Evolutionary conservation across 1,139 yeast species (phyloP).

Genomic region (Zygotorulaspora mrakii): DNA sequence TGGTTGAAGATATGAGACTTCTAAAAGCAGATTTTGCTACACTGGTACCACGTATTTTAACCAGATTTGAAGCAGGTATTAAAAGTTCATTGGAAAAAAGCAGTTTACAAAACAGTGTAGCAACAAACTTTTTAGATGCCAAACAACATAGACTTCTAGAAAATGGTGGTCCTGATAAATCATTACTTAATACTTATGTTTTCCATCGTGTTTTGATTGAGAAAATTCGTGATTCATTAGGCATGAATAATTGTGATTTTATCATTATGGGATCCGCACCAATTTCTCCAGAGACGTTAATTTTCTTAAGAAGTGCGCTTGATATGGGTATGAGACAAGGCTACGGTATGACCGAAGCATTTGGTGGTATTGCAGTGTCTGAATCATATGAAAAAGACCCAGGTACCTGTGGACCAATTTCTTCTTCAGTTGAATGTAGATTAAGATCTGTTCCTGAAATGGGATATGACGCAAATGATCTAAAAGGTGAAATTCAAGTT

Average conservation of each 20-base stretch:
- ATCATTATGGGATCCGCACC: constrained; percentile 73
- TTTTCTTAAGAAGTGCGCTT: constrained; percentile 59
- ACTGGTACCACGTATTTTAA: constrained; percentile 64
- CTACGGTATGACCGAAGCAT: constrained; percentile 73
- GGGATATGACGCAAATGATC: constrained; percentile 49
- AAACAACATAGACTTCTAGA: constrained; percentile 38
- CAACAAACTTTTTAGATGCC: constrained; percentile 36
- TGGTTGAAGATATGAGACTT: constrained; percentile 54
- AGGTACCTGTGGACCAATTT: constrained; percentile 64
- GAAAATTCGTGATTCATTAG: constrained; percentile 53
- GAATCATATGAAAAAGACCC: constrained; percentile 45
- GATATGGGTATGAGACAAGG: constrained; percentile 63
- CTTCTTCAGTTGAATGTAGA: constrained; percentile 52
- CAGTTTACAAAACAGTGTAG: constrained; percentile 37
- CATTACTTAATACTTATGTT: constrained; percentile 32
- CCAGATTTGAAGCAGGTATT: constrained; percentile 55
- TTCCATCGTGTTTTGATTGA: constrained; percentile 49
- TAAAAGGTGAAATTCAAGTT: constrained; percentile 57
- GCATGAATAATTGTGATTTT: constrained; percentile 48
- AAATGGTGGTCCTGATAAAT: constrained; percentile 39
- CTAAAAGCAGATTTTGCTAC: constrained; percentile 52
- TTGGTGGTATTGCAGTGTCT: constrained; percentile 56
- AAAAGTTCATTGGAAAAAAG: constrained; percentile 39
- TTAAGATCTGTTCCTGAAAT: constrained; percentile 65
- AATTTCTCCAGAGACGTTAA: constrained; percentile 54